These are phyloP conservation scores for Pseudotsuga menziesii DNA, from an alignment of 75 land plant genomes.

Conservation along the genomic window DNA sequence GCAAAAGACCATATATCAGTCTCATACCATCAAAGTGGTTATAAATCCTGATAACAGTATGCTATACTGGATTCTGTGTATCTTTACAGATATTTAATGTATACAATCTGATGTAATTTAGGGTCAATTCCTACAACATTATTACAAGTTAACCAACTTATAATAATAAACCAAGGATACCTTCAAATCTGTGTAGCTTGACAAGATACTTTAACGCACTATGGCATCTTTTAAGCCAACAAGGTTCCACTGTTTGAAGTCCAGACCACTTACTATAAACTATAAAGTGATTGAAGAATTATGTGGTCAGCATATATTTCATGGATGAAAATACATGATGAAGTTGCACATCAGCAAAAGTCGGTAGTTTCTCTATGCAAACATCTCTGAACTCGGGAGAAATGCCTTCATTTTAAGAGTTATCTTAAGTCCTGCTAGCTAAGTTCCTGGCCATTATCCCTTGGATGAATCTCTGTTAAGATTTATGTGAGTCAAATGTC, in stretches of 20 bases:
- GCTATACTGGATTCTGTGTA: neutral
- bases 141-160: neutral
- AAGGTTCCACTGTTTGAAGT: neutral
- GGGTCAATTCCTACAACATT: neutral
- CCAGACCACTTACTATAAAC: neutral
- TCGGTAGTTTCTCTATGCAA: neutral
- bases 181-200: neutral
- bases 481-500: neutral
- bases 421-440: neutral
- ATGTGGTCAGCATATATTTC: neutral
- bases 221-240: neutral
- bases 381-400: neutral
- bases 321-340: neutral
- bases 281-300: neutral
- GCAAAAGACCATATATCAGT: too few relatives aligned
- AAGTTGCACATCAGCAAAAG: neutral
- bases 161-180: neutral
- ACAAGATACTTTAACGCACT: neutral
- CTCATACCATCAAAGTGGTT: neutral
- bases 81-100: too few relatives aligned
- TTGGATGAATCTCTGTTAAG: neutral
- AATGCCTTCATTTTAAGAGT: neutral
- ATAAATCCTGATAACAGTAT: neutral
- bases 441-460: neutral
- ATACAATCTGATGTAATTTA: neutral